These are phyloP conservation scores for Cyphellophora attinorum DNA, from an alignment of 2,329 filamentous ascomycete genomes.

Conservation along the genomic window DNA sequence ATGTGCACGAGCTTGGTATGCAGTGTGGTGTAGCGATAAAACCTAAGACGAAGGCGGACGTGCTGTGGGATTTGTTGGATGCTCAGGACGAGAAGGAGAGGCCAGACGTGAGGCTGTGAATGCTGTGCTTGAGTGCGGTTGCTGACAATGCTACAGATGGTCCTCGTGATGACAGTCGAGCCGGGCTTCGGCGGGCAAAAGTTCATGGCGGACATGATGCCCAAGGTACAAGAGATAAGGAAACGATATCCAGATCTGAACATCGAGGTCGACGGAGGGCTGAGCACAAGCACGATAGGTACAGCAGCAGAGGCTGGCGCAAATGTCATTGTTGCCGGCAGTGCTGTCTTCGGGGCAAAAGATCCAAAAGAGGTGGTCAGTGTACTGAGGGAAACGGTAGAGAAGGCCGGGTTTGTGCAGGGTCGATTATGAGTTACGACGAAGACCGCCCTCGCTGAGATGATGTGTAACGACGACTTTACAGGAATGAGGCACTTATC, in stretches of 20 bases:
- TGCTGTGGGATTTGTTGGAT: constrained; percentile 83
- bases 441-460: too few species aligned
- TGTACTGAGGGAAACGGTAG: constrained; percentile 69
- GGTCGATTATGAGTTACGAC: neutral
- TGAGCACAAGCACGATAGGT: constrained; percentile 82
- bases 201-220: constrained; percentile 93
- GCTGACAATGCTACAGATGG: constrained; percentile 59
- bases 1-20: constrained; percentile 82
- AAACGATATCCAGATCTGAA: constrained; percentile 81
- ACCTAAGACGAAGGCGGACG: constrained; percentile 80
- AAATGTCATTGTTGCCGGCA: constrained; percentile 96
- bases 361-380: constrained; percentile 80
- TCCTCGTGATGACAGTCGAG: constrained; percentile 95
- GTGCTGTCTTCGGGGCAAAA: constrained; percentile 86
- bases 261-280: constrained; percentile 92
- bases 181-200: constrained; percentile 97
- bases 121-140: neutral
- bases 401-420: constrained; percentile 27
- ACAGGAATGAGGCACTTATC: too few species aligned
- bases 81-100: constrained; percentile 61
- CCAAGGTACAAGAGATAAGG: constrained; percentile 80
- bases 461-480: too few species aligned
- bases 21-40: constrained; percentile 93
- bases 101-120: constrained; percentile 64
- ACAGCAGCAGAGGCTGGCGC: constrained; percentile 90